phyloP scores from a whole-genome alignment of 208 protist species.

The Sergeia podlipaevii region DNA sequence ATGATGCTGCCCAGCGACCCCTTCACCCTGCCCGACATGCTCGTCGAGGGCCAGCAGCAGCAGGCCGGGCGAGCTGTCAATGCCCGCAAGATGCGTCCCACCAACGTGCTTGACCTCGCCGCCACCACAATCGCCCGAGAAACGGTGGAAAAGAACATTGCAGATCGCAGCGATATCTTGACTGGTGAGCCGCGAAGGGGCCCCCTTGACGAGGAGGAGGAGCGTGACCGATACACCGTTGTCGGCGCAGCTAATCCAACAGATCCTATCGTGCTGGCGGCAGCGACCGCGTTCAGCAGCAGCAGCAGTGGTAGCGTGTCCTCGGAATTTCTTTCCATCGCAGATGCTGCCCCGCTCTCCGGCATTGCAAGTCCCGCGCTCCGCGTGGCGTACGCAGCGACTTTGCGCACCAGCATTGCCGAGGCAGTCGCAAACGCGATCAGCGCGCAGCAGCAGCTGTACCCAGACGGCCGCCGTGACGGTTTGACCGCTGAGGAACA shows the following conservation, averaged over 20 bases:
- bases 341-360: constrained; percentile 27
- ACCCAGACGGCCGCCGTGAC: background rate
- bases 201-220: constrained; percentile 58
- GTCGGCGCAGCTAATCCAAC: constrained; percentile 11
- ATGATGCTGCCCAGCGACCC: constrained; percentile 9
- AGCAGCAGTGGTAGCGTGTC: background rate
- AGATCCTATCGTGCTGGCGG: constrained; percentile 9
- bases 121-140: constrained; percentile 72
- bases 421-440: constrained; percentile 23
- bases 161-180: constrained; percentile 60
- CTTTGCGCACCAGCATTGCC: constrained; percentile 26
- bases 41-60: background rate
- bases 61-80: constrained; percentile 1
- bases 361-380: constrained; percentile 29
- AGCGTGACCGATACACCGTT: constrained; percentile 45
- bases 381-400: constrained; percentile 23
- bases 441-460: constrained; percentile 10
- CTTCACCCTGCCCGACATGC: constrained; percentile 21
- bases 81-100: constrained; percentile 18
- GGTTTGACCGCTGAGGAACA: constrained; percentile 9
- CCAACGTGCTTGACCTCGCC: constrained; percentile 58
- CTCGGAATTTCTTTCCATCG: constrained; percentile 9
- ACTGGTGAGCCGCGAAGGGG: constrained; percentile 55
- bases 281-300: background rate
- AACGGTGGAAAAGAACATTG: constrained; percentile 58